A percentile compares a stretch with the other conserved stretches of the same genome.
Evolutionary conservation across 805 yeast species (phyloP).

Genomic region (Cyberlindnera nakhonratchasimensis): DNA sequence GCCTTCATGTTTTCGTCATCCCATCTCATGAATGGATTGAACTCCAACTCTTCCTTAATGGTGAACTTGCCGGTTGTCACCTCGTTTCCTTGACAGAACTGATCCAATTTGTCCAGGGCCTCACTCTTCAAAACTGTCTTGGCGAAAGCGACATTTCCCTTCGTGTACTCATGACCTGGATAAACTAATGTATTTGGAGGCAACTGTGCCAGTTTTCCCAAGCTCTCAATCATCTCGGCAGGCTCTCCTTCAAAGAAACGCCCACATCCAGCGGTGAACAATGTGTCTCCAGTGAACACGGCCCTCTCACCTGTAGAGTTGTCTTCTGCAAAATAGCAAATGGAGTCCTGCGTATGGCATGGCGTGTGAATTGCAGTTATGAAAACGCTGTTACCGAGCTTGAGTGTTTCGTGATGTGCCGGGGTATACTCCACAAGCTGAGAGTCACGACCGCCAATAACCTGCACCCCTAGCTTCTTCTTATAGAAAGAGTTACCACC

Average conservation of each 20-base stretch:
- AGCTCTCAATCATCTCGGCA: conserved; percentile 69
- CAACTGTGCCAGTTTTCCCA: conserved; percentile 56
- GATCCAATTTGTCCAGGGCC: conserved; percentile 52
- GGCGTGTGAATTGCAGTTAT: conserved; percentile 91
- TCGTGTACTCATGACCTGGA: conserved; percentile 97
- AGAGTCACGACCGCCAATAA: conserved; percentile 83
- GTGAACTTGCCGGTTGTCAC: conserved; percentile 85
- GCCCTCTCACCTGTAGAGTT: conserved; percentile 55
- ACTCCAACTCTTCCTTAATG: conserved; percentile 71
- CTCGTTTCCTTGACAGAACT: conserved; percentile 53
- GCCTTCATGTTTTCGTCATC: conserved; percentile 58
- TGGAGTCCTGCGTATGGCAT: conserved; percentile 95
- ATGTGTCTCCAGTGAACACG: conserved; percentile 93
- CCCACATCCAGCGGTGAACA: conserved; percentile 94
- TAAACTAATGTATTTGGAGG: conserved; percentile 72
- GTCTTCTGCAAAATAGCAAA: conserved; percentile 79
- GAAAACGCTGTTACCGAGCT: conserved; percentile 59
- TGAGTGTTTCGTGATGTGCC: conserved; percentile 53
- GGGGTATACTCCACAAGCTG: conserved; percentile 74
- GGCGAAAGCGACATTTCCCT: conserved; percentile 75
- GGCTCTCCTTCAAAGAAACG: conserved; percentile 93
- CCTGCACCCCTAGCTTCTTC: conserved; percentile 41
- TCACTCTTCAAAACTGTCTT: conserved; percentile 43
- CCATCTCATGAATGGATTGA: conserved; percentile 88
- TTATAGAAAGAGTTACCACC: conserved; percentile 64